Evolutionary conservation across 192 early-diverging fungal genomes (phyloP), one percentile per base, ranked within the genome.

Genomic region (Bifiguratus adelaidae): DNA sequence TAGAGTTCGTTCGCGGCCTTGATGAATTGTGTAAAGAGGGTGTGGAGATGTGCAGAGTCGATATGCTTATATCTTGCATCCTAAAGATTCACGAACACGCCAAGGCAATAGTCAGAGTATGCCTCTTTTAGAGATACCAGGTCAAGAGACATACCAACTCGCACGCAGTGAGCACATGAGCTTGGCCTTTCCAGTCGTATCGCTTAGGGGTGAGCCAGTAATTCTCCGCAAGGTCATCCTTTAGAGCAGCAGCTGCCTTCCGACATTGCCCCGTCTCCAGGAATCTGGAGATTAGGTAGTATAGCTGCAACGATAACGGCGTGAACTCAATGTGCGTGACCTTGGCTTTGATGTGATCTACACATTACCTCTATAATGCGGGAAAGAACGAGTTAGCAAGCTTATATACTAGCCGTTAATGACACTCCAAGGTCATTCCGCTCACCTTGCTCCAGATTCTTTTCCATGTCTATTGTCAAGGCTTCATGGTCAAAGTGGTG

Each of bases 281-380:
- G 40, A 83, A 85, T 44, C 73, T 73, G 20, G 81, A 73, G 44
- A 88, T 80, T 19, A 88, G 67, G 65, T 74, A 85, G 54, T 85
- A 74, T 41, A 85, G 76, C 80, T 85, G 45, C n/a, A n/a, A n/a
- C n/a, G n/a, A n/a, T n/a, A n/a, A n/a, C n/a, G n/a, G n/a, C n/a
- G n/a, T n/a, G n/a, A n/a, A n/a, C n/a, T n/a, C n/a, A n/a, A n/a
- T n/a, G n/a, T n/a, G n/a, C n/a, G n/a, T n/a, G n/a, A n/a, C n/a
- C n/a, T n/a, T n/a, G n/a, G n/a, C n/a, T n/a, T n/a, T n/a, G n/a
- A n/a, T n/a, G n/a, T n/a, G n/a, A n/a, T n/a, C n/a, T n/a, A n/a
- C n/a, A n/a, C n/a, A n/a, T n/a, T n/a, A n/a, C n/a, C n/a, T n/a
- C n/a, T n/a, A n/a, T n/a, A n/a, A n/a, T n/a, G n/a, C n/a, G n/a